These are phyloP conservation scores for Yarrowia yakushimensis DNA, from an alignment of 805 yeast species.

Conservation along the genomic window DNA sequence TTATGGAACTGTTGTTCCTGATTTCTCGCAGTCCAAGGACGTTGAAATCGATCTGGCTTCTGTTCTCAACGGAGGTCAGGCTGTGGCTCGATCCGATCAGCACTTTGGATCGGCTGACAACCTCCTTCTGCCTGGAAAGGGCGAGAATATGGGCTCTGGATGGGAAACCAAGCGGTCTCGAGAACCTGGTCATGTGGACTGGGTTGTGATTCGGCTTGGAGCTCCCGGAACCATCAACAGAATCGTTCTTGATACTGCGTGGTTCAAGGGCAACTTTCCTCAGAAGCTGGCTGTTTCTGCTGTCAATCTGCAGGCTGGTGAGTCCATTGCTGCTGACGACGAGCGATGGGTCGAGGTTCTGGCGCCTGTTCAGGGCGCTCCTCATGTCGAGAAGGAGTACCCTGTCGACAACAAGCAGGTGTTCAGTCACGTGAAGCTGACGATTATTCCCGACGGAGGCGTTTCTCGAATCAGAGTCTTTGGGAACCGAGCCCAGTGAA, in stretches of 20 bases:
- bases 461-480: constrained; percentile 83
- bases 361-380: constrained; percentile 66
- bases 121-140: constrained; percentile 87
- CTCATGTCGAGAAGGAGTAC: constrained; percentile 74
- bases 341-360: constrained; percentile 63
- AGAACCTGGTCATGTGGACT: constrained; percentile 77
- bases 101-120: constrained; percentile 93
- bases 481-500: constrained; percentile 44
- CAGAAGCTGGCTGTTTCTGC: constrained; percentile 73
- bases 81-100: constrained; percentile 78
- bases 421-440: constrained; percentile 69
- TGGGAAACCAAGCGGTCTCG: constrained; percentile 97
- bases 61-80: constrained; percentile 85
- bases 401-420: constrained; percentile 29
- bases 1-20: constrained; percentile 80
- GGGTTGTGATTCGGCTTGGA: constrained; percentile 84
- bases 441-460: constrained; percentile 96
- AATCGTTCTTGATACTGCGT: constrained; percentile 84
- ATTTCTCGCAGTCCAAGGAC: constrained; percentile 47
- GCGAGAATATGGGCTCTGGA: constrained; percentile 95
- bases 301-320: constrained; percentile 39
- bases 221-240: constrained; percentile 53
- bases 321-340: constrained; percentile 43
- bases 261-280: constrained; percentile 93
- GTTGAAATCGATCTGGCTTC: constrained; percentile 69